Evolutionary conservation across 2,329 filamentous ascomycete genomes (phyloP), one percentile per base, ranked within the genome.

Genomic region (Hirsutella rhossiliensis): DNA sequence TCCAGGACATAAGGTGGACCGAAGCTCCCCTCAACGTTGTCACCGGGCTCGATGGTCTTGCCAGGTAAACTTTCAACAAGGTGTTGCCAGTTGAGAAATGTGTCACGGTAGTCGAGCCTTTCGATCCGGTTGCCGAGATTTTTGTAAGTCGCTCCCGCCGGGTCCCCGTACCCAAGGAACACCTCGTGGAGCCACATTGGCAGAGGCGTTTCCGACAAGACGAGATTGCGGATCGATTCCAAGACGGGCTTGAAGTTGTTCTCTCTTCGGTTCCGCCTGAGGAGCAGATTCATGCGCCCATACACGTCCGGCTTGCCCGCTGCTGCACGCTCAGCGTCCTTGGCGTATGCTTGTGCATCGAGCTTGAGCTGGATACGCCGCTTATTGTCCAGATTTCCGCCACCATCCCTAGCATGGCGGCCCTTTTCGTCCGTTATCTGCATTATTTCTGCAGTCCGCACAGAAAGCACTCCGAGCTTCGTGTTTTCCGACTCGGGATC

Each of bases 161-260:
- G 90, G 62, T 98, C 89, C 40, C 92, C 92, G 60, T 94, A 97
- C 3, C 92, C 92, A n/a, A 98, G 69, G 62, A 97, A 98, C 11
- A 97, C 90, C 52, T 97, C 92, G 56, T 95, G 87, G 38, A 98
- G 72, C 92, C 92, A 98, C 2, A 82, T 77, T 13, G 92, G 88
- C 43, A 97, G 72, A 7, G 86, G 84, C 18, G 90, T 81, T 53
- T 94, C 86, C 1, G 88, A 88, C 30, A 94, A 71, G 2, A 87
- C 84, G 28, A 98, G 74, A 50, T 79, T 85, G 56, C 84, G 86
- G 57, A 98, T 94, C 1, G 89, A 95, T 55, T 96, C 86, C 31
- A 98, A 71, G 11, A 98, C 82, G 11, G 89, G 81, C 57, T 87
- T 94, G 71, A 98, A 98, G 62, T 98, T 98, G 66, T 98, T 98